These are phyloP conservation scores for Lachnellula cervina DNA, from an alignment of 2,329 filamentous ascomycete species.

Conservation along the genomic window DNA sequence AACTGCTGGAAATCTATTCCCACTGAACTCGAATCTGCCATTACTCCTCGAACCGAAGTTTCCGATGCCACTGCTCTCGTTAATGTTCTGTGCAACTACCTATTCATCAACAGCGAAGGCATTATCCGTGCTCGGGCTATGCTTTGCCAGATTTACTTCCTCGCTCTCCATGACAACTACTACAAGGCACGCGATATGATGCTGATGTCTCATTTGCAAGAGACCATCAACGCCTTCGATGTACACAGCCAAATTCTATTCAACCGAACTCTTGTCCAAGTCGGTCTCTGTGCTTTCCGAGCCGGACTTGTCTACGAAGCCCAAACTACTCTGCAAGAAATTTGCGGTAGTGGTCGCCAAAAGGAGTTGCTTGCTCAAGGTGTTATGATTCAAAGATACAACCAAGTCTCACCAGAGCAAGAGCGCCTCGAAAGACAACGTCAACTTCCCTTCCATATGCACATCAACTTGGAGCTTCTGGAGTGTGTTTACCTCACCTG, in stretches of 20 bases:
- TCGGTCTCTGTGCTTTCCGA: slow-evolving; percentile 96
- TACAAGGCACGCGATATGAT: slow-evolving; percentile 98
- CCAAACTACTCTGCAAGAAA: slow-evolving; percentile 95
- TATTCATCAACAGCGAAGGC: slow-evolving; percentile 90
- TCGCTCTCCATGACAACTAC: slow-evolving; percentile 95
- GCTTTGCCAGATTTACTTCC: slow-evolving; percentile 98
- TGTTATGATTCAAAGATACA: slow-evolving; percentile 96
- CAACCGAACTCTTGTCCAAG: slow-evolving; percentile 96
- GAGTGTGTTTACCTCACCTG: slow-evolving; percentile 98
- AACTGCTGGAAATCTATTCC: slow-evolving; percentile 85
- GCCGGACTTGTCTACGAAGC: slow-evolving; percentile 95
- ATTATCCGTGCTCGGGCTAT: slow-evolving; percentile 95
- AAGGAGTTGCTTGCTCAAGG: slow-evolving; percentile 98
- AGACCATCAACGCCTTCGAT: slow-evolving; percentile 95
- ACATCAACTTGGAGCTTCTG: slow-evolving; percentile 97
- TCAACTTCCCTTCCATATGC: slow-evolving; percentile 99
- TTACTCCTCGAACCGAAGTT: slow-evolving; percentile 68
- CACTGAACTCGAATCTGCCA: slow-evolving; percentile 63
- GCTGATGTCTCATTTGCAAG: slow-evolving; percentile 98
- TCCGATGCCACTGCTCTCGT: slow-evolving; percentile 72
- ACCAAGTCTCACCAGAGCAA: slow-evolving; percentile 93
- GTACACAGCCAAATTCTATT: slow-evolving; percentile 97
- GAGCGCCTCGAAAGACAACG: slow-evolving; percentile 95
- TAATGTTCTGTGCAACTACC: slow-evolving; percentile 85
- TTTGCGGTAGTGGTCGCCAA: slow-evolving; percentile 93